These are phyloP conservation scores for Phoma sp. DNA, from an alignment of 2,329 filamentous ascomycete genomes.

Conservation along the genomic window DNA sequence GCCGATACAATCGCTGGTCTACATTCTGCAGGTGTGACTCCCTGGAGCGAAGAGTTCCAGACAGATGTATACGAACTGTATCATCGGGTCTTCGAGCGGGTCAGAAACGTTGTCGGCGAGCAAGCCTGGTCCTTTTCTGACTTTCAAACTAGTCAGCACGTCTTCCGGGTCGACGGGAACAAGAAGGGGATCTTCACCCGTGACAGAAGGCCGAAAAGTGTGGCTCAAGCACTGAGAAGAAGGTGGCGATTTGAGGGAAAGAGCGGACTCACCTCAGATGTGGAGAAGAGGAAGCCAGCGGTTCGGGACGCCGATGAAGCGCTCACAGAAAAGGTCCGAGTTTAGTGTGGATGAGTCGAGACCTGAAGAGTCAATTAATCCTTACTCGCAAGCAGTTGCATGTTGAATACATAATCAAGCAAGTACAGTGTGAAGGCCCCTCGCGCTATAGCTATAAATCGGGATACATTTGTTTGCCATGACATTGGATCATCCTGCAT, in stretches of 20 bases:
- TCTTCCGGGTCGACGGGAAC: neutral
- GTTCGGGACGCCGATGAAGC: too few relatives aligned
- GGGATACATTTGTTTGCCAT: too few relatives aligned
- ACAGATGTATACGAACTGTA: neutral
- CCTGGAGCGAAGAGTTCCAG: neutral
- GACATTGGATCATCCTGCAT: too few relatives aligned
- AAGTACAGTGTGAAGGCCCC: too few relatives aligned
- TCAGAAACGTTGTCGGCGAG: neutral
- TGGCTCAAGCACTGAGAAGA: neutral
- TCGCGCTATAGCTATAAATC: too few relatives aligned
- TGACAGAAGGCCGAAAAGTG: neutral
- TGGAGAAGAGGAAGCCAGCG: too few relatives aligned
- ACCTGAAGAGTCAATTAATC: too few relatives aligned
- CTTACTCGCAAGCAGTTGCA: too few relatives aligned
- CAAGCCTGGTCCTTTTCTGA: neutral
- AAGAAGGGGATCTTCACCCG: neutral
- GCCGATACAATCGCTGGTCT: neutral
- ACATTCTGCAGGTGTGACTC: neutral
- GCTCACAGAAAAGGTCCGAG: too few relatives aligned
- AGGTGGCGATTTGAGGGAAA: neutral
- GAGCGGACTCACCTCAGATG: neutral
- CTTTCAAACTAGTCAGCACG: neutral
- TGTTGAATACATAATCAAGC: too few relatives aligned
- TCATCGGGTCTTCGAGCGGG: neutral
- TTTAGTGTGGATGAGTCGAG: too few relatives aligned